phyloP scores from a whole-genome alignment of 1,139 yeast species.

The Wickerhamomyces sp. region DNA sequence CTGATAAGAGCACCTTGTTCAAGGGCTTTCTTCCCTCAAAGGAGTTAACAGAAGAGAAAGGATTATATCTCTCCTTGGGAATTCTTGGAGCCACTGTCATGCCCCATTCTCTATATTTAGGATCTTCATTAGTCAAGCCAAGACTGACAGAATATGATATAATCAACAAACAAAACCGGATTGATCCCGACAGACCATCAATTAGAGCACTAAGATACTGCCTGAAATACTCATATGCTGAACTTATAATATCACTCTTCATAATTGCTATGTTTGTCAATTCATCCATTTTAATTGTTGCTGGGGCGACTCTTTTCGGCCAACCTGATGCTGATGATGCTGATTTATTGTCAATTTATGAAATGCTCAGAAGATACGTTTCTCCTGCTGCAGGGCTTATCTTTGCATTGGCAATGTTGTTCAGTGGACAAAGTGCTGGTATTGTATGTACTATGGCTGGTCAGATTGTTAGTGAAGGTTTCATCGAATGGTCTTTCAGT shows the following conservation, averaged over 20 bases:
- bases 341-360: conserved; percentile 80
- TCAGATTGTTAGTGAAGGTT: conserved; percentile 95
- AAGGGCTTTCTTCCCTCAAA: conserved; percentile 77
- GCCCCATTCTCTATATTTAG: conserved; percentile 93
- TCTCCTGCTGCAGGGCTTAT: conserved; percentile 91
- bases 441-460: conserved; percentile 97
- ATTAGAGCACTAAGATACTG: conserved; percentile 66
- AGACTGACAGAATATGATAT: conserved; percentile 78
- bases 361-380: conserved; percentile 63
- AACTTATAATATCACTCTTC: conserved; percentile 66
- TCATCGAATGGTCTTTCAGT: conserved; percentile 74
- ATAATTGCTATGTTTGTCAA: conserved; percentile 83
- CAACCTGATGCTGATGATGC: conserved; percentile 76
- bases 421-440: conserved; percentile 98
- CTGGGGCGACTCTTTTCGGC: conserved; percentile 73
- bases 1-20: conserved; percentile 49
- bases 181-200: conserved; percentile 47
- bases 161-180: conserved; percentile 36
- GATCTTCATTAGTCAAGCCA: conserved; percentile 91
- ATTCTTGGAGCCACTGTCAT: conserved; percentile 95
- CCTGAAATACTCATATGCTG: conserved; percentile 69
- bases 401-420: conserved; percentile 85
- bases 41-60: conserved; percentile 70
- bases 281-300: conserved; percentile 77
- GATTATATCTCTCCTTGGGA: conserved; percentile 82